phyloP scores from a whole-genome alignment of 2,329 filamentous ascomycete genomes.

The Setomelanomma holmii region DNA sequence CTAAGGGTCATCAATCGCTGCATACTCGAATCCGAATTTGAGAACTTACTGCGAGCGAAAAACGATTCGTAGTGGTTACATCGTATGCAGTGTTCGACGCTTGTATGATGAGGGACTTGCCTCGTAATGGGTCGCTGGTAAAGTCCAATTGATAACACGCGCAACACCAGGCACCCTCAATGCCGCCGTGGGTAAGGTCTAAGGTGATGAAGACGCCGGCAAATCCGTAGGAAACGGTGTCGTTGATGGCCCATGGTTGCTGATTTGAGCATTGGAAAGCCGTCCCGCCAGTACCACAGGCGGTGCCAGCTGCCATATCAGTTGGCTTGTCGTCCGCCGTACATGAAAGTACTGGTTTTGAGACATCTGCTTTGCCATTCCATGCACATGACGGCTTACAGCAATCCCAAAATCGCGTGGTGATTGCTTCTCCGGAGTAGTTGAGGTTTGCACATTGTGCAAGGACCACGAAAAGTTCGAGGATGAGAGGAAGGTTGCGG shows the following conservation, averaged over 20 bases:
- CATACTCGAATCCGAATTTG: background rate
- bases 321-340: conserved; percentile 61
- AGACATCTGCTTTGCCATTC: conserved; percentile 63
- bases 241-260: conserved; percentile 67
- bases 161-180: conserved; percentile 70
- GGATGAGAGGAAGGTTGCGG: conserved; percentile 31
- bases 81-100: conserved; percentile 66
- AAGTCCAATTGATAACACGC: conserved; percentile 69
- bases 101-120: conserved; percentile 70
- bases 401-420: conserved; percentile 62
- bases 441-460: conserved; percentile 29
- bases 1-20: conserved; percentile 26
- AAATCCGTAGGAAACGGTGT: conserved; percentile 68
- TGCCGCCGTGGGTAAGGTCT: conserved; percentile 48
- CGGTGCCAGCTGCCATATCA: conserved; percentile 57
- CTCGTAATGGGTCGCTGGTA: conserved; percentile 61
- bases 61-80: conserved; percentile 40
- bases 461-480: conserved; percentile 32
- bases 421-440: conserved; percentile 41
- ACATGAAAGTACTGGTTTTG: conserved; percentile 61
- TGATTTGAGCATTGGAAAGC: conserved; percentile 67
- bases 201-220: conserved; percentile 64
- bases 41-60: conserved; percentile 43
- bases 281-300: conserved; percentile 61
- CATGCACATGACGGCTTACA: conserved; percentile 73